Evolutionary conservation across 2,329 filamentous ascomycete species (phyloP).

Genomic region (Calonectria henricotiae): DNA sequence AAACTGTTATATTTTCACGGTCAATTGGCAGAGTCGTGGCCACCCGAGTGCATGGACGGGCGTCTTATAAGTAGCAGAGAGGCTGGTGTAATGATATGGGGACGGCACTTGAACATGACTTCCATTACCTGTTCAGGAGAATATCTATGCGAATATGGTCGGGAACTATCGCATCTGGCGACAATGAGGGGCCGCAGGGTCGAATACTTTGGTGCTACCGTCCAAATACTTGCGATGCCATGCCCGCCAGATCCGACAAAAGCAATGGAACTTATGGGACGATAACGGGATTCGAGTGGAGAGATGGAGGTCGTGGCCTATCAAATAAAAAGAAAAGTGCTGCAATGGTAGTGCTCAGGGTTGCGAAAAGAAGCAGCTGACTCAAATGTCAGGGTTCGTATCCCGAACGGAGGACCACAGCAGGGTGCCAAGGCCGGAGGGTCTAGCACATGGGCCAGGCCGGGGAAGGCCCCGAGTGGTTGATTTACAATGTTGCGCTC

Average conservation of each 20-base stretch:
- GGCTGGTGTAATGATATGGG: not conserved
- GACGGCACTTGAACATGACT: not conserved
- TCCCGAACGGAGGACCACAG: slow-evolving; percentile 3
- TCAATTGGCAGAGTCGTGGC: not conserved
- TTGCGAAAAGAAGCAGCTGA: slow-evolving; percentile 21
- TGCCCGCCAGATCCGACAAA: slow-evolving; percentile 16
- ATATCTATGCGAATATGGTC: not conserved
- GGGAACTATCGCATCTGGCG: slow-evolving; percentile 1
- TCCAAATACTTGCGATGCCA: not conserved
- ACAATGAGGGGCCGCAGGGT: not conserved
- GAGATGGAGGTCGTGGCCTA: slow-evolving; percentile 6
- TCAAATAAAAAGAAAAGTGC: slow-evolving; percentile 16
- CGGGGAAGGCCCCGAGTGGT: slow-evolving; percentile 30
- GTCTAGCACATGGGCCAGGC: slow-evolving; percentile 3
- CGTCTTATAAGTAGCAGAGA: slow-evolving; percentile 14
- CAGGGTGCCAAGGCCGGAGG: slow-evolving; percentile 21
- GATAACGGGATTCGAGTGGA: slow-evolving; percentile 20
- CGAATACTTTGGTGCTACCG: slow-evolving; percentile 1
- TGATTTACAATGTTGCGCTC: slow-evolving; percentile 6
- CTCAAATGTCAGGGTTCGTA: slow-evolving; percentile 2
- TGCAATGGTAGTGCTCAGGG: slow-evolving; percentile 24
- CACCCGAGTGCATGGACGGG: not conserved
- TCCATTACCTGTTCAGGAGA: slow-evolving; percentile 19
- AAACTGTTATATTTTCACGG: not conserved
- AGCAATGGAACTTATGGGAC: slow-evolving; percentile 25